These are phyloP conservation scores for Pythium biforme DNA, from an alignment of 352 stramenopile species.

Conservation along the genomic window DNA sequence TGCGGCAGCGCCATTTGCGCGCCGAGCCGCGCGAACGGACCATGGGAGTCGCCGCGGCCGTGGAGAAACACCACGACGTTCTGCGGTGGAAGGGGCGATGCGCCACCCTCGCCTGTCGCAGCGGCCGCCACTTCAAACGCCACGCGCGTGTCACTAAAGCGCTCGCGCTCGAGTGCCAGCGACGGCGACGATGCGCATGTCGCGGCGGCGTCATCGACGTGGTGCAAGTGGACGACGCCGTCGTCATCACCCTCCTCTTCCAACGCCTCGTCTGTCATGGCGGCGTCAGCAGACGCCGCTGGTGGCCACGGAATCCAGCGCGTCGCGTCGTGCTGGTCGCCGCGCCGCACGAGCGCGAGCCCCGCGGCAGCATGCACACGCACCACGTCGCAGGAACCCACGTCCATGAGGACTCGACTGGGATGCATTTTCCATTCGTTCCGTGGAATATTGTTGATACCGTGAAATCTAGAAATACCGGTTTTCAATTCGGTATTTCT, in stretches of 20 bases:
- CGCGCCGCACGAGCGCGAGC: slow-evolving; percentile 28
- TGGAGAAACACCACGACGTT: slow-evolving; percentile 68
- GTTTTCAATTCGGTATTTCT: neutral
- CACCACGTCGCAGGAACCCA: slow-evolving; percentile 21
- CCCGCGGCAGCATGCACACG: slow-evolving; percentile 32
- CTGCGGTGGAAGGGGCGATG: slow-evolving; percentile 35
- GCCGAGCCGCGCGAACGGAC: slow-evolving; percentile 47
- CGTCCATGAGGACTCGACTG: neutral
- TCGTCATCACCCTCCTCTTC: neutral
- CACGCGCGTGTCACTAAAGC: slow-evolving; percentile 6
- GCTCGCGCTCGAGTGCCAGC: slow-evolving; percentile 8
- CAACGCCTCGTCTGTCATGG: neutral
- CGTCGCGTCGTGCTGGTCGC: slow-evolving; percentile 8
- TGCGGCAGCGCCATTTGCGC: slow-evolving; percentile 59
- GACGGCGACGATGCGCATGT: slow-evolving; percentile 10
- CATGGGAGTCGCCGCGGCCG: slow-evolving; percentile 55
- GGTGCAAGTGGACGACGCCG: slow-evolving; percentile 9
- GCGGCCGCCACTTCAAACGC: slow-evolving; percentile 28
- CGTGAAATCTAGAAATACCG: neutral
- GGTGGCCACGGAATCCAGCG: slow-evolving; percentile 32
- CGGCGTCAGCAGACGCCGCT: neutral
- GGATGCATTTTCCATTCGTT: no score
- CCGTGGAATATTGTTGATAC: no score
- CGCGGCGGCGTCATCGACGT: neutral
- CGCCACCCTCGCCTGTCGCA: no score